Evolutionary conservation across 1,284 basidiomycete genomes (phyloP).

Genomic region (Melampsora americana): DNA sequence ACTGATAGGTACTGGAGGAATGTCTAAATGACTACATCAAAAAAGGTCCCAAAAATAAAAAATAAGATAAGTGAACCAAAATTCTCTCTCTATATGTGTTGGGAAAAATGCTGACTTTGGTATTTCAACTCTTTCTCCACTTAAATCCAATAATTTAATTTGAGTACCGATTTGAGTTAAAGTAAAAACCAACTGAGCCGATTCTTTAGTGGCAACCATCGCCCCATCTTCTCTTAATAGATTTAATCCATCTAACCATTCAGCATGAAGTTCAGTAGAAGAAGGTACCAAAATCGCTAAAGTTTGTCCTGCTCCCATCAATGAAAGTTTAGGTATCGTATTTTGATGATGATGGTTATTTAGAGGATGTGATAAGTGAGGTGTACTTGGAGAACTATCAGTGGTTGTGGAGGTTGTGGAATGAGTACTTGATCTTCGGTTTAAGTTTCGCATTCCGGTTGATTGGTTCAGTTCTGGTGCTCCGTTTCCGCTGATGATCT

Average conservation of each 20-base stretch:
- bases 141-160: slow-evolving; percentile 84
- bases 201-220: slow-evolving; percentile 77
- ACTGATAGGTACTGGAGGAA: slow-evolving; percentile 12
- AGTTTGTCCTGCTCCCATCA: slow-evolving; percentile 61
- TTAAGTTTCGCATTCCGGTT: not conserved
- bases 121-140: slow-evolving; percentile 86
- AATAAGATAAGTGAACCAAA: not conserved
- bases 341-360: not conserved
- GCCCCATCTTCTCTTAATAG: slow-evolving; percentile 71
- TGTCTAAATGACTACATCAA: not conserved
- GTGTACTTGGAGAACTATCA: not conserved
- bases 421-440: not conserved
- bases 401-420: not conserved
- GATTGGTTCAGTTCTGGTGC: not conserved
- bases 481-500: slow-evolving; percentile 30
- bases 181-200: slow-evolving; percentile 71
- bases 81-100: no score
- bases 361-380: no score
- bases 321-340: slow-evolving; percentile 50
- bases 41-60: not conserved
- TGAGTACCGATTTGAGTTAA: slow-evolving; percentile 91
- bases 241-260: slow-evolving; percentile 93
- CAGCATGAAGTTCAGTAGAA: slow-evolving; percentile 78
- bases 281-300: slow-evolving; percentile 82
- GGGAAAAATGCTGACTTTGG: slow-evolving; percentile 60